A percentile compares a stretch with the other conserved stretches of the same genome.
Conservation (phyloP, 257 asterid species). For the Cynanchum wilfordii region DNA sequence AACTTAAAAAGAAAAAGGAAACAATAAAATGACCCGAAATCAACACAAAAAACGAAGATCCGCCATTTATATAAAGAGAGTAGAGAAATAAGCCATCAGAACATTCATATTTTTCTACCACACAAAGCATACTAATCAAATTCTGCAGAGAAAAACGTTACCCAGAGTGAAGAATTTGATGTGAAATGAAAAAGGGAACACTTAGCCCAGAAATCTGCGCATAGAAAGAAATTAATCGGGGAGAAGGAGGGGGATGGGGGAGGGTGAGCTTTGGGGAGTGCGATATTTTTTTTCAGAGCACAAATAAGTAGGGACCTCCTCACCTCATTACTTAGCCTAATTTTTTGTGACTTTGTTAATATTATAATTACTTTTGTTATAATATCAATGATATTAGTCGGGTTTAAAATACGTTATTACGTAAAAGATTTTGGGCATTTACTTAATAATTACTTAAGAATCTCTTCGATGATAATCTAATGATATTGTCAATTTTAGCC, state of each 20-base stretch:
- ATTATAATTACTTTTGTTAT: too few relatives aligned
- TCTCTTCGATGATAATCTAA: too few relatives aligned
- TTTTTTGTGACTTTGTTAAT: too few relatives aligned
- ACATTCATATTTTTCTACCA: not conserved
- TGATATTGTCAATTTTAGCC: too few relatives aligned
- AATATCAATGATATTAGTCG: too few relatives aligned
- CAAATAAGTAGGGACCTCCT: too few relatives aligned
- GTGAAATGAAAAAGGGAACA: not conserved
- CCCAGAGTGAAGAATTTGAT: not conserved
- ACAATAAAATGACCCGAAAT: not conserved
- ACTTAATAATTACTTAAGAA: too few relatives aligned
- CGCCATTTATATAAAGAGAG: not conserved
- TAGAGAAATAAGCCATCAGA: not conserved
- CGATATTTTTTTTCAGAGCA: too few relatives aligned
- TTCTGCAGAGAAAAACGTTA: constrained; percentile 4
- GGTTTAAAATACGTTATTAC: too few relatives aligned
- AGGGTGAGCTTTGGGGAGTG: too few relatives aligned
- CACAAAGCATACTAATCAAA: not conserved
- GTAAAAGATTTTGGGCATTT: too few relatives aligned
- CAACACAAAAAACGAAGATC: not conserved
- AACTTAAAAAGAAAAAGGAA: not conserved
- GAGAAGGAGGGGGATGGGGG: not conserved
- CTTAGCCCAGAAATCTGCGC: not conserved
- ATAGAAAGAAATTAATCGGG: not conserved
- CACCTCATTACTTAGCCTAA: too few relatives aligned